Evolutionary conservation across 345 rosid genomes (phyloP), one percentile per base, ranked within the genome.

Genomic region (Salix viminalis): DNA sequence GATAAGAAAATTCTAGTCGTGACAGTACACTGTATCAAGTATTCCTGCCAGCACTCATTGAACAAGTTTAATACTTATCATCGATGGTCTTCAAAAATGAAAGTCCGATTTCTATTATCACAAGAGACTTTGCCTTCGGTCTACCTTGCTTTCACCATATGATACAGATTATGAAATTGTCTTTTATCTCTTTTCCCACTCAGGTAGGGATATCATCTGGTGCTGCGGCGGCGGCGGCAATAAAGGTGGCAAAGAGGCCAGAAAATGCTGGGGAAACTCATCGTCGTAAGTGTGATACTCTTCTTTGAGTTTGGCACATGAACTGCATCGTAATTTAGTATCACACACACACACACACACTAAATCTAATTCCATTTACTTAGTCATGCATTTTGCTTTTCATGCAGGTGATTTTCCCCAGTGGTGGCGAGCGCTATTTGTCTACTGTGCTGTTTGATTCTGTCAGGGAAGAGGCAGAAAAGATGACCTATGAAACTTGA

Each of bases 191-290:
- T 6, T 26, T 39, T 23, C 50, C 60, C 19, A 15, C 77, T 68
- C 82, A 95, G 97, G 97, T 90, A 28, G 99, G 99, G 48, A 91
- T 95, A 79, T 95, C 97, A 74, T 95, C 99, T 0, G 99, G 99
- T 50, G 97, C 93, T 3, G 97, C 93, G 7, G 85, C 98, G 0
- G 89, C 91, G 0, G 97, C 97, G 24, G 97, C 96, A 71, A 88
- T 95, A 42, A 87, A 84, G 78, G 84, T 89, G 71, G 97, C 97
- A 23, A 93, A 90, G 89, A 86, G 87, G 78, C 94, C 92, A 30
- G 97, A 93, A 86, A 88, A 88, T 71, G 92, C 90, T 3, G 97
- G 99, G 99, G 65, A 95, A 93, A 84, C 90, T 95, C 65, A 87
- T 95, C 44, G 94, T 89, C 50, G 97, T 93, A 87, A 86, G 95